Evolutionary conservation across 2,329 filamentous ascomycete genomes (phyloP).

Genomic region (Microascus cirrosus): DNA sequence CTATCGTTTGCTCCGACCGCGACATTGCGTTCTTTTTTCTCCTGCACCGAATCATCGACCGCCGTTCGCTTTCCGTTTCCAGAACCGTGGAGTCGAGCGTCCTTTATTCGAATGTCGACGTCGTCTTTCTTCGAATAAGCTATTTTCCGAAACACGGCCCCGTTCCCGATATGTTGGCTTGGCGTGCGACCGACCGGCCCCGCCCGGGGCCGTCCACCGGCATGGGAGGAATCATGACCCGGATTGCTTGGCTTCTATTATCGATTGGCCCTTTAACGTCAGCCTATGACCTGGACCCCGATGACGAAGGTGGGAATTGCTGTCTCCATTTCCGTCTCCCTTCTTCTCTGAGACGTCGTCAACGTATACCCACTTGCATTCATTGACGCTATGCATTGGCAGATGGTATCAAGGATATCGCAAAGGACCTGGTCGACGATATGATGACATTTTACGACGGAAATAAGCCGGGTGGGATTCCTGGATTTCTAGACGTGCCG

Average conservation of each 20-base stretch:
- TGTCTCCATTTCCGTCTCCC: not conserved
- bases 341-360: not conserved
- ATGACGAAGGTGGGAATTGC: constrained; percentile 18
- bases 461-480: constrained; percentile 35
- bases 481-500: constrained; percentile 38
- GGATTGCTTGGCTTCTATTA: constrained; percentile 14
- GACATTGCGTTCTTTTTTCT: not conserved
- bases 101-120: not conserved
- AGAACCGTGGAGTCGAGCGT: not conserved
- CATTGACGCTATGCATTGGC: constrained; percentile 1
- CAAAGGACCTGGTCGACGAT: constrained; percentile 39
- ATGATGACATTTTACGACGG: constrained; percentile 31
- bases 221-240: constrained; percentile 7
- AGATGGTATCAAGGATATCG: constrained; percentile 39
- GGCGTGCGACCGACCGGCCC: not conserved
- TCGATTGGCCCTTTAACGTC: constrained; percentile 11
- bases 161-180: not conserved
- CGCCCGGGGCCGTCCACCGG: not conserved
- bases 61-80: not conserved
- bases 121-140: not conserved
- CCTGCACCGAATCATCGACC: not conserved
- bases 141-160: not conserved
- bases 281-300: constrained; percentile 24
- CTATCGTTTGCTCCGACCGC: not conserved
- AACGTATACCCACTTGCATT: not conserved